Conservation (phyloP, 208 protist genomes). For the Angomonas desouzai region DNA sequence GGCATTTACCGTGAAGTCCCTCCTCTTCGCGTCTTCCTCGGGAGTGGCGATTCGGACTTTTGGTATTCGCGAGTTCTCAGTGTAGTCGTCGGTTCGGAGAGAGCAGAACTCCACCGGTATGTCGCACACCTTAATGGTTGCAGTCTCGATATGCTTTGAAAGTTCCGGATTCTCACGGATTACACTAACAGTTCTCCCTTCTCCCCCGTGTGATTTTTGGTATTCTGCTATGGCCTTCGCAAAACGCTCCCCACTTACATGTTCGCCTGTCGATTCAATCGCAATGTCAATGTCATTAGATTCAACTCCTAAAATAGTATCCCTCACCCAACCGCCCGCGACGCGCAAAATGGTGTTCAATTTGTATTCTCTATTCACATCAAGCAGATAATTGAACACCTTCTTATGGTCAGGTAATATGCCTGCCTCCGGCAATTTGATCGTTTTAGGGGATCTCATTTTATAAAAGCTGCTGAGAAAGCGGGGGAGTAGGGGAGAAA, state of each 20-base stretch:
- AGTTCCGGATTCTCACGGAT: conserved; percentile 96
- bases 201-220: conserved; percentile 37
- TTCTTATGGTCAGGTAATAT: conserved; percentile 59
- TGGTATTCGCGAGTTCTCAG: conserved; percentile 89
- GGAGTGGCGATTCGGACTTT: conserved; percentile 69
- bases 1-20: conserved; percentile 99
- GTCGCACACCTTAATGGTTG: conserved; percentile 87
- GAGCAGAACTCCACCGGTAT: conserved; percentile 96
- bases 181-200: conserved; percentile 79
- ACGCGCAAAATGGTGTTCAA: conserved; percentile 81
- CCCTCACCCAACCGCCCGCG: conserved; percentile 98
- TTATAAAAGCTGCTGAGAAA: too few relatives aligned
- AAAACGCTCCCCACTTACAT: conserved; percentile 83
- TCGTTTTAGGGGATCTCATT: too few relatives aligned
- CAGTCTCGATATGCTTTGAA: conserved; percentile 98
- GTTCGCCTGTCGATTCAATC: conserved; percentile 69
- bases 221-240: conserved; percentile 80
- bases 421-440: conserved; percentile 22
- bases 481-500: conserved; percentile 1
- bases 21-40: conserved; percentile 92
- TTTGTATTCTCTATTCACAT: conserved; percentile 53
- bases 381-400: conserved; percentile 82
- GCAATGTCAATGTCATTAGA: conserved; percentile 98
- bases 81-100: conserved; percentile 94
- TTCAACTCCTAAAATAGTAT: conserved; percentile 88